Conservation (phyloP, 179 eudicot genomes). For the Beta lomatogona region DNA sequence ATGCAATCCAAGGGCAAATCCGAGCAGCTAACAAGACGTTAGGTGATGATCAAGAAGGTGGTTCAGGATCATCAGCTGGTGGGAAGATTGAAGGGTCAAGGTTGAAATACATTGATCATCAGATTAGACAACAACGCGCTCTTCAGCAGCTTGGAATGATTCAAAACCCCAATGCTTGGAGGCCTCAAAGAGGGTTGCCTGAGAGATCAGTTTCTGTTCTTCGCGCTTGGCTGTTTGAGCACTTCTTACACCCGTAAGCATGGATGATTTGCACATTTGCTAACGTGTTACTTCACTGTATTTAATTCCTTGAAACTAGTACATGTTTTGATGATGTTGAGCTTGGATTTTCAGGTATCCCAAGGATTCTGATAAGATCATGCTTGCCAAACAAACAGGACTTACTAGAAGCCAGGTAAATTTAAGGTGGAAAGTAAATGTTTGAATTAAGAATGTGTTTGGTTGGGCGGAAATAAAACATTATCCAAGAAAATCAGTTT, state of each 20-base stretch:
- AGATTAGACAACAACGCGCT: constrained; percentile 67
- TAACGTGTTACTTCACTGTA: neutral
- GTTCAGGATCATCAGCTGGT: constrained; percentile 25
- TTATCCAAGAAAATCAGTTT: too few species aligned
- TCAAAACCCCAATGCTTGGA: constrained; percentile 76
- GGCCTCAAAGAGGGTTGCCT: constrained; percentile 92
- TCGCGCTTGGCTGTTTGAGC: constrained; percentile 93
- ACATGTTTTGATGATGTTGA: neutral
- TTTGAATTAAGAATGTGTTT: neutral
- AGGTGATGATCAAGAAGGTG: constrained; percentile 66
- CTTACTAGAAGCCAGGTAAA: constrained; percentile 87
- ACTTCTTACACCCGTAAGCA: constrained; percentile 85
- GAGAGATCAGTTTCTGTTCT: constrained; percentile 88
- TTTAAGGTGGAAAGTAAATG: neutral
- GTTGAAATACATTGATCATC: constrained; percentile 69
- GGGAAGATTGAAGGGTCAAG: constrained; percentile 50
- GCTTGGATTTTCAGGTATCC: constrained; percentile 59
- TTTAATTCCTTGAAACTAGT: neutral
- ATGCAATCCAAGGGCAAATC: constrained; percentile 63
- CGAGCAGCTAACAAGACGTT: constrained; percentile 56
- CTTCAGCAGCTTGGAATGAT: constrained; percentile 77
- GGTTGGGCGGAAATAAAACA: too few species aligned
- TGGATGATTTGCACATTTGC: too few species aligned
- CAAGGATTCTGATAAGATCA: constrained; percentile 80
- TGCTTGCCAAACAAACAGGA: constrained; percentile 91